phyloP scores from a whole-genome alignment of 495 filamentous ascomycete species.

The Daldinia loculata region DNA sequence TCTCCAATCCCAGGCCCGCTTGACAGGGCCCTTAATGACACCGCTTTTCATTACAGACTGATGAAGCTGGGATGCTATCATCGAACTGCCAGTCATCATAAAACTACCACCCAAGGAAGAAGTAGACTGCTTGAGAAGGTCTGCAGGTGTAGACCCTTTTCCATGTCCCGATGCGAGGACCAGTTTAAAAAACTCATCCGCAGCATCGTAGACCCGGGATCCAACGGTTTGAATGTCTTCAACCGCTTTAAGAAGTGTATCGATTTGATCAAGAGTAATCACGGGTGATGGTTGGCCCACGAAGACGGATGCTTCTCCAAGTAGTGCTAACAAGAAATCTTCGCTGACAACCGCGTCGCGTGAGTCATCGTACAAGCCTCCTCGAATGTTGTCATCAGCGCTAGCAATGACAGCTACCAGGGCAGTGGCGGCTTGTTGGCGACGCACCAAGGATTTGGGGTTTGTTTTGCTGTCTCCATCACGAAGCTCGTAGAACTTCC shows the following conservation, averaged over 20 bases:
- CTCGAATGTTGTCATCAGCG: constrained; percentile 86
- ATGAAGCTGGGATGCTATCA: constrained; percentile 70
- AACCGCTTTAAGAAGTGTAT: constrained; percentile 77
- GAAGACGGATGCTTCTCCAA: constrained; percentile 84
- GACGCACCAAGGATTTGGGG: constrained; percentile 56
- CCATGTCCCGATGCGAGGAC: constrained; percentile 57
- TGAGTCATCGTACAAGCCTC: constrained; percentile 81
- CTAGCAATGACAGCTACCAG: constrained; percentile 81
- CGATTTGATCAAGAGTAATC: constrained; percentile 71
- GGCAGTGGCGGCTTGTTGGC: constrained; percentile 72
- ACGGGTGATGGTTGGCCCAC: constrained; percentile 64
- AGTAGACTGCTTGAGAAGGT: constrained; percentile 73
- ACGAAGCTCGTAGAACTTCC: constrained; percentile 86
- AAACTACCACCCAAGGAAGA: constrained; percentile 64
- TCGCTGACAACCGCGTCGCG: constrained; percentile 83
- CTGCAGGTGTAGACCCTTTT: constrained; percentile 64
- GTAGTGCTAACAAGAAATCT: constrained; percentile 80
- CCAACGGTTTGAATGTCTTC: constrained; percentile 85
- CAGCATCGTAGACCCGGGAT: constrained; percentile 70
- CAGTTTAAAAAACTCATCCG: constrained; percentile 73
- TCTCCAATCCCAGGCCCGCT: constrained; percentile 90
- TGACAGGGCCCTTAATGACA: constrained; percentile 57
- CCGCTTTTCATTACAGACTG: constrained; percentile 66
- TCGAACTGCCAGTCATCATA: constrained; percentile 73
- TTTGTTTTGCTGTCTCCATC: constrained; percentile 63